Percentiles rank a stretch among this genome's conserved stretches.
phyloP scores from a whole-genome alignment of 305 asterid species.

The Rubia occidens region DNA sequence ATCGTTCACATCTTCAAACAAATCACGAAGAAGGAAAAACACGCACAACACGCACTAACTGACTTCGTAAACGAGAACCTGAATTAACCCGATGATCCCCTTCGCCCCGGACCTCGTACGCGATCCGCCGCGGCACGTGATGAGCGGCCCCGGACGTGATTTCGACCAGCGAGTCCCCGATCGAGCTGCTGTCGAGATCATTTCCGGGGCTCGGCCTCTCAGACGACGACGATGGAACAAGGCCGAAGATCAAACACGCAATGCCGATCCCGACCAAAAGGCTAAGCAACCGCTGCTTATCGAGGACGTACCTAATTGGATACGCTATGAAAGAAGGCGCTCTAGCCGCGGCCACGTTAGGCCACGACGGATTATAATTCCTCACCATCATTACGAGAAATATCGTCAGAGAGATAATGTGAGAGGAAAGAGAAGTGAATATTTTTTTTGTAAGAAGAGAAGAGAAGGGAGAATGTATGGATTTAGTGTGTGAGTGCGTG shows the following conservation, averaged over 20 bases:
- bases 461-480: not conserved
- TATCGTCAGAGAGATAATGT: not conserved
- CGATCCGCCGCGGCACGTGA: slow-evolving; percentile 24
- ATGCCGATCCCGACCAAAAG: slow-evolving; percentile 45
- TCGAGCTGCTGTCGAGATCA: not conserved
- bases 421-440: not conserved
- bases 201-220: too few species aligned
- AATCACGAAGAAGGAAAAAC: too few species aligned
- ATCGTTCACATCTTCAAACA: too few species aligned
- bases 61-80: slow-evolving; percentile 17
- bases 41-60: not conserved
- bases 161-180: slow-evolving; percentile 11
- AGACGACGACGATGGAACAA: slow-evolving; percentile 11
- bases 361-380: not conserved
- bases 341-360: not conserved
- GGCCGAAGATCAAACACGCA: slow-evolving; percentile 30
- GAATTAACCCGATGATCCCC: slow-evolving; percentile 27
- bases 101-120: slow-evolving; percentile 21
- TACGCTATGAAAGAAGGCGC: slow-evolving; percentile 13
- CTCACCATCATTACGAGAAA: not conserved
- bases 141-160: slow-evolving; percentile 12
- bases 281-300: slow-evolving; percentile 48
- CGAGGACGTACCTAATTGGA: slow-evolving; percentile 39
- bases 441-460: not conserved
- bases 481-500: slow-evolving; percentile 7